phyloP scores from a whole-genome alignment of 1,139 yeast genomes.

The Taphrina pruni region DNA sequence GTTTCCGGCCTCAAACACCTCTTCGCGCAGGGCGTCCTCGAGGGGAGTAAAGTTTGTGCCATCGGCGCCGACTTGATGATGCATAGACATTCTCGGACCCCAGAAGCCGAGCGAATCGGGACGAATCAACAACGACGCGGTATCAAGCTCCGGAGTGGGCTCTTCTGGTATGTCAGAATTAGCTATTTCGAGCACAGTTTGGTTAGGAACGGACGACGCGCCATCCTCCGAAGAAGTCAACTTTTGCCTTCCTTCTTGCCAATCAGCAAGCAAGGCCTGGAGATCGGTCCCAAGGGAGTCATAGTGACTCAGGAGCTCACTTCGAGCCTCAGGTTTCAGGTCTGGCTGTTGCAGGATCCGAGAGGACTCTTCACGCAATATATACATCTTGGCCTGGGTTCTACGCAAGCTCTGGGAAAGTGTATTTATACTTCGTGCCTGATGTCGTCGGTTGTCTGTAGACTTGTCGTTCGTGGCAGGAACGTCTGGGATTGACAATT shows the following conservation, averaged over 20 bases:
- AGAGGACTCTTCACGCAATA: slow-evolving; percentile 48
- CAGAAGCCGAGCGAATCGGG: slow-evolving; percentile 36
- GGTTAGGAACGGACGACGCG: not conserved
- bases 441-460: slow-evolving; percentile 43
- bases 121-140: slow-evolving; percentile 1
- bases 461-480: slow-evolving; percentile 24
- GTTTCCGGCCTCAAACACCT: slow-evolving; percentile 24
- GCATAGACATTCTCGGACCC: slow-evolving; percentile 35
- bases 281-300: slow-evolving; percentile 51
- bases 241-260: slow-evolving; percentile 49
- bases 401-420: slow-evolving; percentile 50
- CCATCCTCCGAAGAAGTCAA: slow-evolving; percentile 38
- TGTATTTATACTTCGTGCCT: slow-evolving; percentile 46
- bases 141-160: not conserved
- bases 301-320: slow-evolving; percentile 47
- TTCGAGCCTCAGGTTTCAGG: slow-evolving; percentile 31
- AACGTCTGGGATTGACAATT: slow-evolving; percentile 8
- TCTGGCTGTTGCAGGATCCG: slow-evolving; percentile 47
- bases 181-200: not conserved
- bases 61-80: not conserved
- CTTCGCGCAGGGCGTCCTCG: slow-evolving; percentile 10
- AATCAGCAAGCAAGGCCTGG: slow-evolving; percentile 49
- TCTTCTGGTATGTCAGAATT: not conserved
- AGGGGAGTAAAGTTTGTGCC: not conserved
- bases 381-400: slow-evolving; percentile 52